These are phyloP conservation scores for Podaxis sp. DNA, from an alignment of 768 basidiomycete genomes.

Conservation along the genomic window DNA sequence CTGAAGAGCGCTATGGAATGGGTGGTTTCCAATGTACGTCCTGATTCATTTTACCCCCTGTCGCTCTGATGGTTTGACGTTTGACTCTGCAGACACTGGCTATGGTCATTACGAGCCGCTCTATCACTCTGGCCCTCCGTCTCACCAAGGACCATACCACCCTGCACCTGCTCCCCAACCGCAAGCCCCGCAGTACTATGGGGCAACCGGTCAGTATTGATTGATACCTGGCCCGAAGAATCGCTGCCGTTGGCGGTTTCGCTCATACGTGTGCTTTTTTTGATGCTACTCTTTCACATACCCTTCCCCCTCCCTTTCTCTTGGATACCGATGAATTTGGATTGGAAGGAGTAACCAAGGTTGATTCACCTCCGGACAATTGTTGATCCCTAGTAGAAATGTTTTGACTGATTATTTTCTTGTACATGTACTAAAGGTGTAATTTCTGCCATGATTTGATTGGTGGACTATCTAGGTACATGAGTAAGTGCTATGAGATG, in stretches of 20 bases:
- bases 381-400: neutral
- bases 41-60: neutral
- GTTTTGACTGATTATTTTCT: too few relatives aligned
- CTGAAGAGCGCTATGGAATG: slow-evolving; percentile 75
- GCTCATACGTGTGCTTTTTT: neutral
- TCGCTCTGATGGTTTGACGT: neutral
- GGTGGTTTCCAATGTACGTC: slow-evolving; percentile 77
- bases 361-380: neutral
- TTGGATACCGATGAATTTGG: neutral
- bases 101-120: slow-evolving; percentile 41
- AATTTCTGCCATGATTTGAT: neutral
- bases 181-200: slow-evolving; percentile 37
- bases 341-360: neutral
- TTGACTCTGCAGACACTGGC: slow-evolving; percentile 31
- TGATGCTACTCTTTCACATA: neutral
- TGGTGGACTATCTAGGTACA: neutral
- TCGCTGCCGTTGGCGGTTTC: neutral
- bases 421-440: too few relatives aligned
- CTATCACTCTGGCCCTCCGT: slow-evolving; percentile 26
- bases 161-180: slow-evolving; percentile 15
- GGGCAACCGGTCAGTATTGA: slow-evolving; percentile 35
- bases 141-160: slow-evolving; percentile 2
- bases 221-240: neutral
- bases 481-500: neutral
- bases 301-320: neutral